Evolutionary conservation across 2,329 filamentous ascomycete species (phyloP), one percentile per base, ranked within the genome.

Genomic region (Cryphonectria parasitica): DNA sequence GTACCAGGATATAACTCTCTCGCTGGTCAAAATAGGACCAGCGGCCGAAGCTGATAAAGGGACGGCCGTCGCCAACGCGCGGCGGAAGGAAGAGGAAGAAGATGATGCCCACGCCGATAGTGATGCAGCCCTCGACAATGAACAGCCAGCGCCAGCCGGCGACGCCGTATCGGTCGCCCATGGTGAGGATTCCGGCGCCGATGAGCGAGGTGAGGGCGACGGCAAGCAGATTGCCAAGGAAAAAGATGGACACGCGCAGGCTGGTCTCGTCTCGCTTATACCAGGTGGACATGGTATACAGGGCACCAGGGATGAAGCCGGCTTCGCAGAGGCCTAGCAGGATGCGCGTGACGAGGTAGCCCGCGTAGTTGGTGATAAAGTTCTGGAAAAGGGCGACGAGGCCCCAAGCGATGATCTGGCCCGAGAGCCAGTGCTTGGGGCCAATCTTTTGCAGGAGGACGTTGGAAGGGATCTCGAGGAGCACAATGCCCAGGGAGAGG

Each of bases 141-240:
- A 84, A 84, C n/a, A 84, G 77, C 82, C 82, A 84, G 73, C 81
- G 79, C 83, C 83, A 84, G 25, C 83, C 83, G 10, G 78, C 76
- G 11, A 83, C 74, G 4, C 81, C 80, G 17, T 65, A 45, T 5
- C 49, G 49, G n/a, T 41, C 52, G 31, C 67, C 19, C 62, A 69
- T 69, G 62, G 34, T 58, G 15, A 69, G 61, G 31, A 69, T 69
- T 31, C 75, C 74, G 72, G 77, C 78, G 7, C 78, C 74, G 17
- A 79, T 72, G 19, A 80, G 78, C 25, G 84, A 77, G 28, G 80
- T 81, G 4, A 64, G 22, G 11, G 64, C 70, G 39, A 72, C 74
- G 39, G 73, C 74, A 15, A 75, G 45, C 6, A 73, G 70, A 56
- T 73, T 74, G 22, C 73, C 73, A 43, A 82, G 79, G 73, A 81